Evolutionary conservation across 768 basidiomycete genomes (phyloP).

Genomic region (Calocybe gangraenosa): DNA sequence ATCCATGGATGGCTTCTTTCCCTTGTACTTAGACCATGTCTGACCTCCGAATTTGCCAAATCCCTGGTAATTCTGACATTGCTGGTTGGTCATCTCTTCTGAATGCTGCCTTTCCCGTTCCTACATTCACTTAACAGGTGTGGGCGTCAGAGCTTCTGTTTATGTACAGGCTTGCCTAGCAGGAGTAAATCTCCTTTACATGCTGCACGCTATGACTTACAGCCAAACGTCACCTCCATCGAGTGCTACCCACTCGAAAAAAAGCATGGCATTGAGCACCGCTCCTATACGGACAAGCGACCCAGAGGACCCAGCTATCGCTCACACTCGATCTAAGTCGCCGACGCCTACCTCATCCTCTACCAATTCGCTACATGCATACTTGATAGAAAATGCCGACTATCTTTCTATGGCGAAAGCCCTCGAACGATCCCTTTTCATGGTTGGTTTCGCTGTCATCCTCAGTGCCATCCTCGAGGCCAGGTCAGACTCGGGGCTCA

Average conservation of each 20-base stretch:
- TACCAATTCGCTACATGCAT: background rate
- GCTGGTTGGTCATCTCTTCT: background rate
- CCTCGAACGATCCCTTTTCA: slow-evolving; percentile 1
- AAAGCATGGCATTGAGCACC: background rate
- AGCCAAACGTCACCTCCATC: background rate
- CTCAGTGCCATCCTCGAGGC: slow-evolving; percentile 4
- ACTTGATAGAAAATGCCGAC: background rate
- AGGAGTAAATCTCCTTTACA: background rate
- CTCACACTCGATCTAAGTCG: background rate
- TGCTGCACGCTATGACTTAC: background rate
- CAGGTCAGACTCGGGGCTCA: slow-evolving; percentile 1
- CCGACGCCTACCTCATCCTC: background rate
- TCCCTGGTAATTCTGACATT: slow-evolving; percentile 1
- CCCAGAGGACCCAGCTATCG: background rate
- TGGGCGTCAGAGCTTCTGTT: background rate
- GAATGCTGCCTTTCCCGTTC: background rate
- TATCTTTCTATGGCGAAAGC: background rate
- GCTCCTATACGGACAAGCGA: background rate
- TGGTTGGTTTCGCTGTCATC: slow-evolving; percentile 1
- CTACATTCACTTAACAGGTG: background rate
- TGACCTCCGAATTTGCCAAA: background rate
- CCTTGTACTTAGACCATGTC: too few species aligned
- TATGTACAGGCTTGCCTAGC: background rate
- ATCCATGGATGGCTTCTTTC: too few species aligned
- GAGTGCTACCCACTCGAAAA: background rate